Conservation (phyloP, 1,284 basidiomycete species). For the Peniophora sp. region DNA sequence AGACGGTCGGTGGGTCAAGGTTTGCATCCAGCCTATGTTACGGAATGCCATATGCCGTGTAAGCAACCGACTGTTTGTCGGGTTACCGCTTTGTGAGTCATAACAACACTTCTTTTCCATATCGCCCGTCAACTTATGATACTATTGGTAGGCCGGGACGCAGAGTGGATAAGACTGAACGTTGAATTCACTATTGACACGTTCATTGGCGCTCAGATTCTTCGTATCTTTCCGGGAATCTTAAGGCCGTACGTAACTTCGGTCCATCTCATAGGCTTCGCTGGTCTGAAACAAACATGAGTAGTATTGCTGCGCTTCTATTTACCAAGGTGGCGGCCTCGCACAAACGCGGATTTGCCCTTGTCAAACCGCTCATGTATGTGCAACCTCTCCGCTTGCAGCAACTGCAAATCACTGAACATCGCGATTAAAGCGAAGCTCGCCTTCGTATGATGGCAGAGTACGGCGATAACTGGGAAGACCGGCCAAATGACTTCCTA, state of each 20-base stretch:
- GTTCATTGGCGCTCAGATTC: constrained; percentile 10
- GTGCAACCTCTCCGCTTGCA: background rate
- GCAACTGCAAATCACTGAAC: too few relatives aligned
- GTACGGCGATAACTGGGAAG: constrained; percentile 8
- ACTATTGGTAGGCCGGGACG: too few relatives aligned
- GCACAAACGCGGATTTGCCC: background rate
- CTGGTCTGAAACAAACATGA: too few relatives aligned
- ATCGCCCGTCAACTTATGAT: too few relatives aligned
- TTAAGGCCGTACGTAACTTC: constrained; percentile 8
- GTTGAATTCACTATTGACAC: constrained; percentile 14
- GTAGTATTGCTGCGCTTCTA: constrained; percentile 3
- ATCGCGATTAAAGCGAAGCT: constrained; percentile 8
- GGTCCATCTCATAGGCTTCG: too few relatives aligned
- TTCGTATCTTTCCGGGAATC: constrained; percentile 13
- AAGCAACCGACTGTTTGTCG: constrained; percentile 20
- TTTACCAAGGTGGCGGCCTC: constrained; percentile 2
- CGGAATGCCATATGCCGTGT: constrained; percentile 16
- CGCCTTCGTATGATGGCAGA: constrained; percentile 11
- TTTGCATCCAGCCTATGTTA: constrained; percentile 9
- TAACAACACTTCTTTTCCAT: background rate
- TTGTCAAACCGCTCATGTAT: constrained; percentile 6
- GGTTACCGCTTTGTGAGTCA: constrained; percentile 16
- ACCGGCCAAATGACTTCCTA: constrained; percentile 30
- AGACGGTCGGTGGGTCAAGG: constrained; percentile 15
- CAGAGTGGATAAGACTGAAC: constrained; percentile 12